These are phyloP conservation scores for Exserohilum rostratum DNA, from an alignment of 2,329 filamentous ascomycete genomes.

Conservation along the genomic window DNA sequence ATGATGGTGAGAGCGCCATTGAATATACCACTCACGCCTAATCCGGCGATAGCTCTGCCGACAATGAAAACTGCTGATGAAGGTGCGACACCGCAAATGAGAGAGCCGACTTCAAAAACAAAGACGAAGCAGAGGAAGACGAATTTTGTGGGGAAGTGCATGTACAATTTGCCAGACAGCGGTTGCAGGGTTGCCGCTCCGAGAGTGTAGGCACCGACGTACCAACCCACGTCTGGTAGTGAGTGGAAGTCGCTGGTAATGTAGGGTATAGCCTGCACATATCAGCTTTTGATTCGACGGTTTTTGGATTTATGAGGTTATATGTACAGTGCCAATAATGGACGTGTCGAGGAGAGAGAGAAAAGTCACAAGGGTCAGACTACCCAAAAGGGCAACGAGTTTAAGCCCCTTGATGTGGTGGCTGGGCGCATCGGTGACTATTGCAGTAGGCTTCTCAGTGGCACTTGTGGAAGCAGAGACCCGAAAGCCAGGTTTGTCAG, in stretches of 20 bases:
- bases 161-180: conserved; percentile 34
- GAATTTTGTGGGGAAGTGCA: conserved; percentile 23
- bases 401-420: not conserved
- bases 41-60: too few relatives aligned
- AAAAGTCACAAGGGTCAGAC: not conserved
- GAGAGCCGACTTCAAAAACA: too few relatives aligned
- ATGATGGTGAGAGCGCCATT: too few relatives aligned
- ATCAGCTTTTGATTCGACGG: too few relatives aligned
- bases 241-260: conserved; percentile 30
- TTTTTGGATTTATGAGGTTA: too few relatives aligned
- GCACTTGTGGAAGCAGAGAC: not conserved
- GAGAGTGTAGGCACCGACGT: too few relatives aligned
- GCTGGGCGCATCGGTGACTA: not conserved
- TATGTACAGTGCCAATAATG: not conserved
- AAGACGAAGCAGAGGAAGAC: conserved; percentile 29
- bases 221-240: conserved; percentile 31
- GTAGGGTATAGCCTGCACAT: too few relatives aligned
- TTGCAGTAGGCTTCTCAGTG: not conserved
- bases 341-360: not conserved
- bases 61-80: too few relatives aligned
- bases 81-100: too few relatives aligned
- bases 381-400: not conserved
- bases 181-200: conserved; percentile 32
- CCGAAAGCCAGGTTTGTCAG: too few relatives aligned
- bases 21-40: too few relatives aligned